These are phyloP conservation scores for Globisporangium radiosum DNA, from an alignment of 352 stramenopile genomes.

Conservation along the genomic window DNA sequence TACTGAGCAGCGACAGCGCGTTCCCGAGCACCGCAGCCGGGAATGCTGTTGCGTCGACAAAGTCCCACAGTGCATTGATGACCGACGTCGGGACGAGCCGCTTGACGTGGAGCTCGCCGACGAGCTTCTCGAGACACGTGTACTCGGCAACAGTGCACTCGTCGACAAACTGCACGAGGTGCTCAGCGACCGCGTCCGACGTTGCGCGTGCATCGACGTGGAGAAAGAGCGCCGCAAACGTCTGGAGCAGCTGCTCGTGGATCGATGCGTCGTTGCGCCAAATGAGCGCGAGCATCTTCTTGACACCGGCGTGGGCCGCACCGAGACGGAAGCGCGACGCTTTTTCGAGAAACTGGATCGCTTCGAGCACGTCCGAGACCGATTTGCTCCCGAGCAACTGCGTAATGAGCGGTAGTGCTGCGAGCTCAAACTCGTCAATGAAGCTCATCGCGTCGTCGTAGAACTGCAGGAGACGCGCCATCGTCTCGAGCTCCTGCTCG, in stretches of 20 bases:
- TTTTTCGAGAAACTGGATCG: constrained; percentile 92
- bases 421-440: constrained; percentile 87
- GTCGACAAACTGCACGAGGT: constrained; percentile 69
- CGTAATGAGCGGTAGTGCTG: constrained; percentile 67
- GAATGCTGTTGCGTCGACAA: constrained; percentile 50
- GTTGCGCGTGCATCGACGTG: constrained; percentile 37
- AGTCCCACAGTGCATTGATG: constrained; percentile 65
- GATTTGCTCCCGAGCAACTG: constrained; percentile 89
- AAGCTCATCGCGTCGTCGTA: constrained; percentile 89
- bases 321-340: constrained; percentile 87
- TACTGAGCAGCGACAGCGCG: constrained; percentile 51
- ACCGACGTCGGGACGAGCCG: constrained; percentile 55
- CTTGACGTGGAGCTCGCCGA: constrained; percentile 53
- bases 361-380: constrained; percentile 89
- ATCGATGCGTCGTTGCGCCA: constrained; percentile 87
- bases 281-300: constrained; percentile 88
- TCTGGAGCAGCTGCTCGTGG: constrained; percentile 88
- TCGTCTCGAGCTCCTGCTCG: constrained; percentile 70
- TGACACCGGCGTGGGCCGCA: constrained; percentile 88
- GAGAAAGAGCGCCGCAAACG: constrained; percentile 69
- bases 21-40: constrained; percentile 57
- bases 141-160: constrained; percentile 72
- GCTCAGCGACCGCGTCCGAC: constrained; percentile 47
- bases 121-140: constrained; percentile 71
- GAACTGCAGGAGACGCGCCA: constrained; percentile 86